phyloP scores from a whole-genome alignment of 257 asterid species.

The Handroanthus guayacan region DNA sequence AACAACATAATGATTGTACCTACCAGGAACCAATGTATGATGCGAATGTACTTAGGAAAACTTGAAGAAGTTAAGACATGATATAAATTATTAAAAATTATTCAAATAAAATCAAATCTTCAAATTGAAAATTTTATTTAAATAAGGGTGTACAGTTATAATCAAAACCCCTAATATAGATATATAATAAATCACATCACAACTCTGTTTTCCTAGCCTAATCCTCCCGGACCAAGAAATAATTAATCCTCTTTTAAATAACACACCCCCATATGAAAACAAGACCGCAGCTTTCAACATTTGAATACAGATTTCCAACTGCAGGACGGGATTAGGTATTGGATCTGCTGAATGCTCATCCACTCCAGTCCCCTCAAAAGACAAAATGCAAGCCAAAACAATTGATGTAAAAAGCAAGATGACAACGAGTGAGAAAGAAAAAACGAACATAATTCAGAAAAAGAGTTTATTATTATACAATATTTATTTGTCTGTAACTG shows the following conservation, averaged over 20 bases:
- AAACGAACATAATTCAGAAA: not conserved
- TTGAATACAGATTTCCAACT: slow-evolving; percentile 19
- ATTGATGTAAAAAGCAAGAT: not conserved
- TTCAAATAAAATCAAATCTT: no score
- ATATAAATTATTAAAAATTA: no score
- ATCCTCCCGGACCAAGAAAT: slow-evolving; percentile 15
- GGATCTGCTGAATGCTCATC: not conserved
- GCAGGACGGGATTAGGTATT: slow-evolving; percentile 10
- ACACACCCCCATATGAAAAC: not conserved
- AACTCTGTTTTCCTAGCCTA: not conserved
- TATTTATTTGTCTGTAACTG: slow-evolving; percentile 29
- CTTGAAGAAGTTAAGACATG: no score
- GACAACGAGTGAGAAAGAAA: not conserved
- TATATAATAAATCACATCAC: no score
- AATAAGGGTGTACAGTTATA: no score
- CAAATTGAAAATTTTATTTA: no score
- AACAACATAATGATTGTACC: no score
- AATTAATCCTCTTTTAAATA: slow-evolving; percentile 33
- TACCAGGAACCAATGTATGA: no score
- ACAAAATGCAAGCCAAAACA: not conserved
- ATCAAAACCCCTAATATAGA: no score
- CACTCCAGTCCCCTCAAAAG: not conserved
- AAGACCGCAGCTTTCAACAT: slow-evolving; percentile 23
- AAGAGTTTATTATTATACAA: not conserved
- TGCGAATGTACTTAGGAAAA: no score